Conservation (phyloP, 1,284 basidiomycete genomes). For the Lignosus rhinocerotis region DNA sequence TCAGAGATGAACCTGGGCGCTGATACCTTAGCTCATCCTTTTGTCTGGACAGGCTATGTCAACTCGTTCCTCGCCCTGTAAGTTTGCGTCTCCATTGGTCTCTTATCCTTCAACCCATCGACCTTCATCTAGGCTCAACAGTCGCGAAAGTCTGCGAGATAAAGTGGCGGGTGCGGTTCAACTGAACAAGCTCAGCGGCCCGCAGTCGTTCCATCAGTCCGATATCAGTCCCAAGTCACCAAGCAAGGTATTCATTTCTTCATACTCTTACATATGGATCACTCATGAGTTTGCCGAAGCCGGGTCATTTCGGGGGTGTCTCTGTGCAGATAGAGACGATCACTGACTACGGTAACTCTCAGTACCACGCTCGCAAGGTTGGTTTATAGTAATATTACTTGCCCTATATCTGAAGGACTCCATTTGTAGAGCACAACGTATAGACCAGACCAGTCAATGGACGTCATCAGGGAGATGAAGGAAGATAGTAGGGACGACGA, state of each 20-base stretch:
- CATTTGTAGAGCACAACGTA: neutral
- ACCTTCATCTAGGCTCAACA: conserved; percentile 22
- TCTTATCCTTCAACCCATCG: neutral
- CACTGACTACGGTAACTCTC: conserved; percentile 17
- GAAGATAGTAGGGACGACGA: conserved; percentile 11
- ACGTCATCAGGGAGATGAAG: conserved; percentile 2
- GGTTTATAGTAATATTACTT: neutral
- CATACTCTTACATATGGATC: neutral
- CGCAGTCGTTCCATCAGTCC: conserved; percentile 2
- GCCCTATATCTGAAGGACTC: neutral
- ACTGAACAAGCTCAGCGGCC: conserved; percentile 15
- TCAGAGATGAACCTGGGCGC: too few relatives aligned
- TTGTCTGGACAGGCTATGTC: conserved; percentile 27
- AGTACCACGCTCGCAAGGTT: conserved; percentile 6
- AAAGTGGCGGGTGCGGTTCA: conserved; percentile 22
- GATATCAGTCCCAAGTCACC: conserved; percentile 4
- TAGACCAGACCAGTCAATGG: conserved; percentile 1
- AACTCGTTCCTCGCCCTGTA: conserved; percentile 31
- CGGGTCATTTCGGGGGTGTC: neutral
- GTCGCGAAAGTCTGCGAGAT: conserved; percentile 25
- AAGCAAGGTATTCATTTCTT: neutral
- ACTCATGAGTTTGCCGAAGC: neutral
- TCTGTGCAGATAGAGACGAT: conserved; percentile 20
- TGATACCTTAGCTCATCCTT: neutral
- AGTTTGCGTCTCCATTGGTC: neutral